Percentiles rank a stretch among this genome's conserved stretches.
Evolutionary conservation across 257 asterid species (phyloP).

Genomic region (Ehretia macrophylla): DNA sequence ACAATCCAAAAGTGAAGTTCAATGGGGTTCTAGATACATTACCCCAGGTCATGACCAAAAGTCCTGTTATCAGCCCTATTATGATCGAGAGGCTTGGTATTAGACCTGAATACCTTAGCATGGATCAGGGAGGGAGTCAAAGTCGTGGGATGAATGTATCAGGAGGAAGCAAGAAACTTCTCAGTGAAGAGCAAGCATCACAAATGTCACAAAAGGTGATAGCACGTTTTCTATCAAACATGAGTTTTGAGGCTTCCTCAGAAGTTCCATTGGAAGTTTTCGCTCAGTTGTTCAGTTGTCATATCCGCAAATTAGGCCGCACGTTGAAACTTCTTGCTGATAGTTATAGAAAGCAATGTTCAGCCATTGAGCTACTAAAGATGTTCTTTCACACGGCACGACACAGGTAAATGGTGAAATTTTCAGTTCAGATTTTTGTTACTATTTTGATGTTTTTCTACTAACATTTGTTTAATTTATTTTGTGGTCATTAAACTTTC

Average conservation of each 20-base stretch:
- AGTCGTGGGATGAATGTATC: conserved; percentile 54
- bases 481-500: no score
- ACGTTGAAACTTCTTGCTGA: conserved; percentile 74
- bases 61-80: conserved; percentile 64
- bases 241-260: conserved; percentile 84
- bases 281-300: conserved; percentile 73
- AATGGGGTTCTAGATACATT: conserved; percentile 88
- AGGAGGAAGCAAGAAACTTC: conserved; percentile 53
- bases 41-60: conserved; percentile 67
- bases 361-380: conserved; percentile 77
- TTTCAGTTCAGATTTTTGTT: conserved; percentile 15
- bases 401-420: conserved; percentile 53
- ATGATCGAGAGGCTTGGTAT: conserved; percentile 98
- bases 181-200: conserved; percentile 75
- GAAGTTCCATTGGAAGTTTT: conserved; percentile 67
- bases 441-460: not conserved
- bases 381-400: conserved; percentile 88
- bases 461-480: no score
- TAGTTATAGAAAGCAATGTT: conserved; percentile 86
- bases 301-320: conserved; percentile 70
- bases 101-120: conserved; percentile 78
- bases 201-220: conserved; percentile 70
- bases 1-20: conserved; percentile 53
- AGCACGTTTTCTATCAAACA: conserved; percentile 57
- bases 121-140: conserved; percentile 68